Evolutionary conservation across 148 eudicot genomes (phyloP), one percentile per base, ranked within the genome.

Genomic region (Cornus florida): DNA sequence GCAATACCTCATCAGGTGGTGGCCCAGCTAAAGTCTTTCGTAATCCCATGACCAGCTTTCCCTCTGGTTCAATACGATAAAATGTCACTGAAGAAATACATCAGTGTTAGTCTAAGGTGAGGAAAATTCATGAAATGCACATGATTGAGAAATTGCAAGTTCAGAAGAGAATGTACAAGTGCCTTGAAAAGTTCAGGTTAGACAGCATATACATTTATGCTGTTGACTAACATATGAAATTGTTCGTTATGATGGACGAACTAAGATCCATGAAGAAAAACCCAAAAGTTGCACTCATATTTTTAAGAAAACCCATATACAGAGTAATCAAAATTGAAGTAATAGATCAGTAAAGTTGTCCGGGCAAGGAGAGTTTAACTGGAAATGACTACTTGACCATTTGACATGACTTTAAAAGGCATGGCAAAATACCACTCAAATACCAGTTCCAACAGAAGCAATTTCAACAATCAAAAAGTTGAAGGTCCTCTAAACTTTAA

Each of bases 31-130:
- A 77, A 69, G 82, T 78, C 81, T 81, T 87, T 68, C 83, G 71
- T 68, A 81, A 70, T 79, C 85, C 90, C 71, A 87, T 83, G 62
- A 85, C 78, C 80, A 87, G 66, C 77, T 76, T 76, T 19, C 82
- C 79, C 50, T 73, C 85, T 7, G 86, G 88, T 83, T 85, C 88
- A 31, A 67, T 69, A 70, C 88, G 83, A 79, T 80, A 83, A 76
- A 87, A 87, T 65, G 79, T 85, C 77, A 87, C 90, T 87, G 81
- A 23, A 57, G 69, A 75, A 69, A 73, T 59, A 32, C 4, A 74
- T 16, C 12, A 64, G 39, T 24, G 19, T 60, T 28, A 75, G 78
- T 57, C 70, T 20, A 33, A 66, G 66, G 19, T 17, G 35, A 57
- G 22, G 35, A 62, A 69, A 67, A 70, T 73, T 53, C 14, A 57